A percentile compares a stretch with the other conserved stretches of the same genome.
These are phyloP conservation scores for Westerdykella sp. DNA, from an alignment of 2,329 filamentous ascomycete species.

Conservation along the genomic window DNA sequence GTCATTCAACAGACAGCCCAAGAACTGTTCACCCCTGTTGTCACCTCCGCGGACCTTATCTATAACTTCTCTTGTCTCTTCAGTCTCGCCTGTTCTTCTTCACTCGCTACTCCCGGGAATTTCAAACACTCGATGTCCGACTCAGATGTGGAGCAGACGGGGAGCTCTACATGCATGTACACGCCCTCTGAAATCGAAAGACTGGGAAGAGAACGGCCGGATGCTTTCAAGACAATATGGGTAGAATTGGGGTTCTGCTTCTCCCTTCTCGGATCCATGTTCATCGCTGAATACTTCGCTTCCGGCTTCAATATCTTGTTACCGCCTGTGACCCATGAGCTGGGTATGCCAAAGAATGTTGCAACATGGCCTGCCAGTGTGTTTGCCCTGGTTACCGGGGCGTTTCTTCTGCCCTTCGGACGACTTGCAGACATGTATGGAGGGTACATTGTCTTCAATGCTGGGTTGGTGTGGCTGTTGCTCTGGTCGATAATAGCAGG, in stretches of 20 bases:
- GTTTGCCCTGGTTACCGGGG: constrained; percentile 34
- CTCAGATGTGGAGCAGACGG: constrained; percentile 9
- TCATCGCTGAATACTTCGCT: constrained; percentile 66
- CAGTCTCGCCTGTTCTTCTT: no score
- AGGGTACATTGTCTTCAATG: constrained; percentile 57
- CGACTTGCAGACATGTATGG: constrained; percentile 56
- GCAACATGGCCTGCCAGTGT: constrained; percentile 41
- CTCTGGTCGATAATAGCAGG: constrained; percentile 65
- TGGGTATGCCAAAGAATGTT: constrained; percentile 62
- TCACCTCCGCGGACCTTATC: neutral
- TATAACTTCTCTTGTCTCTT: neutral
- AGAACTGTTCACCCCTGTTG: no score
- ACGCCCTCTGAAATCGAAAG: constrained; percentile 45
- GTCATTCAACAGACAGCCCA: neutral
- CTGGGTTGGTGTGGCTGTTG: constrained; percentile 57
- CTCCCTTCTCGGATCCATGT: constrained; percentile 57
- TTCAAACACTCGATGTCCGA: neutral
- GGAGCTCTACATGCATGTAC: constrained; percentile 12
- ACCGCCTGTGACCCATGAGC: constrained; percentile 55
- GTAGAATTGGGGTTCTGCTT: constrained; percentile 59
- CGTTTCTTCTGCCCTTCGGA: constrained; percentile 46
- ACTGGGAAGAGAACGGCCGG: constrained; percentile 57
- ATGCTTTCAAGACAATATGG: constrained; percentile 47
- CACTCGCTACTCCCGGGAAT: no score
- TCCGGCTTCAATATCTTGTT: constrained; percentile 67